These are phyloP conservation scores for Dioszegia hungarica DNA, from an alignment of 768 basidiomycete species.

Conservation along the genomic window DNA sequence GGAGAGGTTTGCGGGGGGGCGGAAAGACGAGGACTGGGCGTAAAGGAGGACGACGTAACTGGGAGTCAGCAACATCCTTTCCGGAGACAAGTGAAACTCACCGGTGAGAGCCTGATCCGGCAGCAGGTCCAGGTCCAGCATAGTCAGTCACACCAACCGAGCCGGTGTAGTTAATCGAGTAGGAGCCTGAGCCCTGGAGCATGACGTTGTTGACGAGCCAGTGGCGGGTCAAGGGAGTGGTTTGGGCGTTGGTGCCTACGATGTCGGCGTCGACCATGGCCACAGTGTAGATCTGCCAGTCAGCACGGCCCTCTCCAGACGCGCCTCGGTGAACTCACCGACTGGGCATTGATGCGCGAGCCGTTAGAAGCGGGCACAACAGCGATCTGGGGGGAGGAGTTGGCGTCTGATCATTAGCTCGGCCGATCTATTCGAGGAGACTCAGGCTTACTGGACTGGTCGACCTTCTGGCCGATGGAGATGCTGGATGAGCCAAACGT, in stretches of 20 bases:
- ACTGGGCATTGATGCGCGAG: constrained; percentile 48
- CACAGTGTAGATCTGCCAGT: constrained; percentile 56
- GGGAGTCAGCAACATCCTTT: not conserved
- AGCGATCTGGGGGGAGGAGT: constrained; percentile 56
- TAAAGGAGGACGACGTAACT: constrained; percentile 69
- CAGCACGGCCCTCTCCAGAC: not conserved
- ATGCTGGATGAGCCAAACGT: constrained; percentile 57
- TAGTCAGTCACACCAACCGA: constrained; percentile 55
- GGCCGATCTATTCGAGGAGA: not conserved
- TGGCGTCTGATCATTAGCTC: constrained; percentile 54
- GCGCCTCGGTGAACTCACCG: not conserved
- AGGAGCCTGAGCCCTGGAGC: constrained; percentile 27
- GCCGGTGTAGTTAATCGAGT: constrained; percentile 36
- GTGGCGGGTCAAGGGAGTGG: constrained; percentile 58
- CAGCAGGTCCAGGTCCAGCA: constrained; percentile 65
- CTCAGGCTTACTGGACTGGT: constrained; percentile 55
- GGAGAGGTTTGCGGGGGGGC: constrained; percentile 59
- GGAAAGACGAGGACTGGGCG: constrained; percentile 61
- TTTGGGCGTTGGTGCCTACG: constrained; percentile 59
- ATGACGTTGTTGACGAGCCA: constrained; percentile 69
- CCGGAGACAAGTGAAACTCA: constrained; percentile 29
- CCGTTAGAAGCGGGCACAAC: constrained; percentile 55
- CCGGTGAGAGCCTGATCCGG: constrained; percentile 71
- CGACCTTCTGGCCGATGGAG: constrained; percentile 59
- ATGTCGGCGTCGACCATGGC: constrained; percentile 71